A percentile compares a stretch with the other conserved stretches of the same genome.
phyloP scores from a whole-genome alignment of 306 rosid species.

The Glycyrrhiza uralensis region DNA sequence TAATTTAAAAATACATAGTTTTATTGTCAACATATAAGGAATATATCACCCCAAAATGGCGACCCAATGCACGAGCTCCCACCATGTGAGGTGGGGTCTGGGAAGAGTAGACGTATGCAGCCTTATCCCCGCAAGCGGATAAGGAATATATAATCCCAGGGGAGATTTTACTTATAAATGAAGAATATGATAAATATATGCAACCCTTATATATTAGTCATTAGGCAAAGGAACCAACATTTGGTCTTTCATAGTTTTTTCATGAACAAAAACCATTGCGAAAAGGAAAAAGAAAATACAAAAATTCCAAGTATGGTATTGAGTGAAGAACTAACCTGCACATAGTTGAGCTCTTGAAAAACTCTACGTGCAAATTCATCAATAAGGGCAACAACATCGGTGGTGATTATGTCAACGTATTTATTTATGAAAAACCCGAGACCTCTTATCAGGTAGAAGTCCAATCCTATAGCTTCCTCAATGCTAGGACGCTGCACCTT shows the following conservation, averaged over 20 bases:
- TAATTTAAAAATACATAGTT: neutral
- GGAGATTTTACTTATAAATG: neutral
- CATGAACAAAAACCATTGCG: neutral
- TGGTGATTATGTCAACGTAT: constrained; percentile 71
- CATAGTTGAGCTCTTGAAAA: constrained; percentile 92
- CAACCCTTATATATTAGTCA: neutral
- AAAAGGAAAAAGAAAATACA: neutral
- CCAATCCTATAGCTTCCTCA: constrained; percentile 91
- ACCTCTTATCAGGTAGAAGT: constrained; percentile 78
- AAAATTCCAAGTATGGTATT: neutral
- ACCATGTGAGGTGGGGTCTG: too few relatives aligned
- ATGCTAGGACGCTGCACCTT: constrained; percentile 91
- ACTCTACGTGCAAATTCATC: constrained; percentile 92
- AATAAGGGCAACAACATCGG: constrained; percentile 77
- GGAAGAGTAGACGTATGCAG: too few relatives aligned
- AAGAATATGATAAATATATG: neutral
- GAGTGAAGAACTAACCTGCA: constrained; percentile 59
- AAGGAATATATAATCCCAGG: neutral
- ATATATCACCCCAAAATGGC: neutral
- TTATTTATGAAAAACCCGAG: constrained; percentile 72
- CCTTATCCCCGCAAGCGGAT: too few relatives aligned
- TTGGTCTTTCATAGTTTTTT: neutral
- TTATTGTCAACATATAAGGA: neutral
- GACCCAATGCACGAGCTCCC: too few relatives aligned
- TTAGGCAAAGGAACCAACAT: neutral